Conservation (phyloP, 768 basidiomycete genomes). For the Hypholoma sublateritium region DNA sequence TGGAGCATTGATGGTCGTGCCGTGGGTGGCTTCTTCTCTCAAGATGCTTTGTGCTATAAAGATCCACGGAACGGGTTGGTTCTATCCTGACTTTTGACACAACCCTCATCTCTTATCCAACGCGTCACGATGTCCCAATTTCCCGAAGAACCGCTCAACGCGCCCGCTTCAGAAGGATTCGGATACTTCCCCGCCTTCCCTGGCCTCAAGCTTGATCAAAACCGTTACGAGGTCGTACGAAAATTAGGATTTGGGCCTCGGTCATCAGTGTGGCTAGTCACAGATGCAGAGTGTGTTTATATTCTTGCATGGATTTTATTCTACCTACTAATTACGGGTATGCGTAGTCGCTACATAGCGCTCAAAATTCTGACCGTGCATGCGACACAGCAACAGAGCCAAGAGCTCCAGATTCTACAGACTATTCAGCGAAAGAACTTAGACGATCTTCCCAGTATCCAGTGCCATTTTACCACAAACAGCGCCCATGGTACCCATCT, state of each 20-base stretch:
- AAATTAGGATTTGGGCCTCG: slow-evolving; percentile 17
- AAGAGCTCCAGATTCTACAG: neutral
- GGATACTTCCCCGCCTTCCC: slow-evolving; percentile 19
- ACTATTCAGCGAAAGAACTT: neutral
- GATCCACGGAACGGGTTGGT: no score
- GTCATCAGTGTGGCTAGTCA: slow-evolving; percentile 16
- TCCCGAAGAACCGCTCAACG: slow-evolving; percentile 18
- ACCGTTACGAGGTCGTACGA: slow-evolving; percentile 9
- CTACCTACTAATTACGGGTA: neutral
- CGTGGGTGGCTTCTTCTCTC: no score
- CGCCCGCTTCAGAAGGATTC: slow-evolving; percentile 9
- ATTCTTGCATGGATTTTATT: neutral
- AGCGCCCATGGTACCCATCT: slow-evolving; percentile 15
- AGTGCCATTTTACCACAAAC: slow-evolving; percentile 10
- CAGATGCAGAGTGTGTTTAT: neutral
- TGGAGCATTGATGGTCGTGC: no score
- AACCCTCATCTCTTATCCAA: neutral
- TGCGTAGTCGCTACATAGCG: neutral
- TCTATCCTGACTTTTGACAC: neutral
- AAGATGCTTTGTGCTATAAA: no score
- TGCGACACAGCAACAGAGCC: slow-evolving; percentile 1
- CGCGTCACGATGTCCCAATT: slow-evolving; percentile 9
- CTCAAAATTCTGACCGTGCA: slow-evolving; percentile 11
- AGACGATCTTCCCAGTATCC: neutral
- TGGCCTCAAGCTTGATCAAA: slow-evolving; percentile 11